phyloP scores from a whole-genome alignment of 805 yeast genomes.

The Monosporozyma solicola region DNA sequence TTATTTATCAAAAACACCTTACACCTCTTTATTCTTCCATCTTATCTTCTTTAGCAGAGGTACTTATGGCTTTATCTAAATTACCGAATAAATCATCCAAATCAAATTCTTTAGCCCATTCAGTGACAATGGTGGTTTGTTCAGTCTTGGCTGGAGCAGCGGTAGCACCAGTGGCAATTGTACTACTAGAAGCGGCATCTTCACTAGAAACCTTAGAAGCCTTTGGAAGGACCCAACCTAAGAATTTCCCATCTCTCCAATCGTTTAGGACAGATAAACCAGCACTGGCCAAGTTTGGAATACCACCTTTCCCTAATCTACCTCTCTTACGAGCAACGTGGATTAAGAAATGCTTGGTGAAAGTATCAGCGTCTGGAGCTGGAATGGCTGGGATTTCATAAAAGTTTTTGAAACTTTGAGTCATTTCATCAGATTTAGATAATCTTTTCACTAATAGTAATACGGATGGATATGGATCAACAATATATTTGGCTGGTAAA shows the following conservation, averaged over 20 bases:
- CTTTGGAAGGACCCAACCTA: slow-evolving; percentile 82
- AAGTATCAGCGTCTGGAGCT: slow-evolving; percentile 60
- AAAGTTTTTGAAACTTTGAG: slow-evolving; percentile 60
- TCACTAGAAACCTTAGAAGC: slow-evolving; percentile 32
- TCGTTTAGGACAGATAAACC: slow-evolving; percentile 77
- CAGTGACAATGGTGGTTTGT: slow-evolving; percentile 71
- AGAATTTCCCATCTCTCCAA: slow-evolving; percentile 94
- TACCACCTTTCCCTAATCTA: slow-evolving; percentile 84
- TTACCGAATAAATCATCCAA: slow-evolving; percentile 65
- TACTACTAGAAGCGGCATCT: slow-evolving; percentile 20
- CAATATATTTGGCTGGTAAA: slow-evolving; percentile 74
- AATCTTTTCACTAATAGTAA: slow-evolving; percentile 67
- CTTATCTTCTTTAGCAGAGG: slow-evolving; percentile 17
- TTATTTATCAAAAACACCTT: not conserved
- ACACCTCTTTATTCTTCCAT: slow-evolving; percentile 5
- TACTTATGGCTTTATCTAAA: slow-evolving; percentile 29
- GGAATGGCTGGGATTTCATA: slow-evolving; percentile 80
- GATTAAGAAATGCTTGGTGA: slow-evolving; percentile 76
- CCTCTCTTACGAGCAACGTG: slow-evolving; percentile 92
- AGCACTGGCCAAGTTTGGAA: slow-evolving; percentile 82
- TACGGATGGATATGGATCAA: slow-evolving; percentile 79
- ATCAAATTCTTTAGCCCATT: slow-evolving; percentile 93
- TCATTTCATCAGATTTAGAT: slow-evolving; percentile 65
- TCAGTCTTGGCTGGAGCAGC: slow-evolving; percentile 39
- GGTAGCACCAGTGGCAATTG: slow-evolving; percentile 28